These are phyloP conservation scores for Alternaria triticina DNA, from an alignment of 2,329 filamentous ascomycete genomes.

Conservation along the genomic window DNA sequence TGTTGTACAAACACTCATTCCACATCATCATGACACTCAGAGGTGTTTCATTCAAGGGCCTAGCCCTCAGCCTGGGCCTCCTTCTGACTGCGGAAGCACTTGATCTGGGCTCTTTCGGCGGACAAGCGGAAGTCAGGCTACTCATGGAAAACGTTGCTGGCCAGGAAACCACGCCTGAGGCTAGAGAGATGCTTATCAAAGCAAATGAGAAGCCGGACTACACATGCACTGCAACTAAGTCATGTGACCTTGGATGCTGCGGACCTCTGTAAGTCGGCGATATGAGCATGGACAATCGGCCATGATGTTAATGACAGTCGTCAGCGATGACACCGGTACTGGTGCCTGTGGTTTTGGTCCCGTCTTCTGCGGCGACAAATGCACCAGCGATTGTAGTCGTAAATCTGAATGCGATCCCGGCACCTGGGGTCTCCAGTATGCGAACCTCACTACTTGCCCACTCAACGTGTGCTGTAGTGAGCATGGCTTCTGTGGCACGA, in stretches of 20 bases:
- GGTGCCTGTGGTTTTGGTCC: not conserved
- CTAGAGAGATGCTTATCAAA: slow-evolving; percentile 4
- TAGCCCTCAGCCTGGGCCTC: not conserved
- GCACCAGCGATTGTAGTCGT: not conserved
- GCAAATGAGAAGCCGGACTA: not conserved
- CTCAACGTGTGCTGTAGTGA: slow-evolving; percentile 2
- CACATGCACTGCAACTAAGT: not conserved
- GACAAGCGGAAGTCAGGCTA: slow-evolving; percentile 2
- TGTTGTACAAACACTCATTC: not conserved
- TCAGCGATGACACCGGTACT: not conserved
- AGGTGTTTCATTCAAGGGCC: not conserved
- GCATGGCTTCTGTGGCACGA: slow-evolving; percentile 2
- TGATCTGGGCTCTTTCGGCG: not conserved
- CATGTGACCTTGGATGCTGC: not conserved
- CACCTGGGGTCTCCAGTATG: not conserved
- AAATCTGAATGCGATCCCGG: not conserved
- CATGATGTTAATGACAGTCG: not conserved
- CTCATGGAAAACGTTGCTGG: slow-evolving; percentile 1
- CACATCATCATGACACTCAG: not conserved
- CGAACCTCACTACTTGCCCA: not conserved
- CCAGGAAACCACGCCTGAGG: not conserved
- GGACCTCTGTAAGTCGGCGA: not conserved
- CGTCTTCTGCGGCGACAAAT: not conserved
- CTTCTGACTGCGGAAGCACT: not conserved
- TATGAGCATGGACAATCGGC: not conserved